These are phyloP conservation scores for Colletotrichum phormii DNA, from an alignment of 2,329 filamentous ascomycete species.

Conservation along the genomic window DNA sequence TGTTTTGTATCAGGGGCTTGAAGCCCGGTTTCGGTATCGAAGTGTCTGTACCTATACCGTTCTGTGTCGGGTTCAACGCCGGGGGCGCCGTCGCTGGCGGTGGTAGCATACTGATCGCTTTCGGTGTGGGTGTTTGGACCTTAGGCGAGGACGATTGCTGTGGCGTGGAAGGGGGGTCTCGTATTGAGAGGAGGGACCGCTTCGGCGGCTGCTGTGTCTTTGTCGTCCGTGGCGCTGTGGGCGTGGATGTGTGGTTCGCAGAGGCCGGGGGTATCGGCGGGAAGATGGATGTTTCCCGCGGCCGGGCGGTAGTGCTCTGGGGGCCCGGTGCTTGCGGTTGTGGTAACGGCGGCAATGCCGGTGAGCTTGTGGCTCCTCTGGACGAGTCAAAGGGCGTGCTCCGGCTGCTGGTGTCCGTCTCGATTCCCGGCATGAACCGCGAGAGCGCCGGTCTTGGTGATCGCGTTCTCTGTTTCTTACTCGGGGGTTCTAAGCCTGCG, in stretches of 20 bases:
- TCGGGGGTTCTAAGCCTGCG: not conserved
- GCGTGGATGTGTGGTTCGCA: not conserved
- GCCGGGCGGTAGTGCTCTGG: not conserved
- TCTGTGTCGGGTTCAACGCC: not conserved
- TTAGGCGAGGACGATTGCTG: not conserved
- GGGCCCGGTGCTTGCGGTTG: not conserved
- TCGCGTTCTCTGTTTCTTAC: conserved; percentile 25
- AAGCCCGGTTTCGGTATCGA: conserved; percentile 13
- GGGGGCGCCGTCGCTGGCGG: conserved; percentile 5
- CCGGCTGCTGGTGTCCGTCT: conserved; percentile 19
- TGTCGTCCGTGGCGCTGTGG: not conserved
- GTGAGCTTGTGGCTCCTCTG: conserved; percentile 25
- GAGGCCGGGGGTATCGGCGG: conserved; percentile 20
- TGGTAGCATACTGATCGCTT: not conserved
- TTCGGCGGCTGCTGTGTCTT: not conserved
- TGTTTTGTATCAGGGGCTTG: conserved; percentile 13
- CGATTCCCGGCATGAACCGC: not conserved
- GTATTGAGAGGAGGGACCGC: conserved; percentile 19
- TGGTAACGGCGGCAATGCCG: conserved; percentile 17
- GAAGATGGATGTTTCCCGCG: not conserved
- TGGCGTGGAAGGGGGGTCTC: not conserved
- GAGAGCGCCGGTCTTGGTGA: conserved; percentile 8
- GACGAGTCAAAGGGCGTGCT: conserved; percentile 24
- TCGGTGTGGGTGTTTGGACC: not conserved
- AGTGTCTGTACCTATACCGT: not conserved